Conservation (phyloP, 1,139 yeast genomes). For the Williopsis jadinii region DNA sequence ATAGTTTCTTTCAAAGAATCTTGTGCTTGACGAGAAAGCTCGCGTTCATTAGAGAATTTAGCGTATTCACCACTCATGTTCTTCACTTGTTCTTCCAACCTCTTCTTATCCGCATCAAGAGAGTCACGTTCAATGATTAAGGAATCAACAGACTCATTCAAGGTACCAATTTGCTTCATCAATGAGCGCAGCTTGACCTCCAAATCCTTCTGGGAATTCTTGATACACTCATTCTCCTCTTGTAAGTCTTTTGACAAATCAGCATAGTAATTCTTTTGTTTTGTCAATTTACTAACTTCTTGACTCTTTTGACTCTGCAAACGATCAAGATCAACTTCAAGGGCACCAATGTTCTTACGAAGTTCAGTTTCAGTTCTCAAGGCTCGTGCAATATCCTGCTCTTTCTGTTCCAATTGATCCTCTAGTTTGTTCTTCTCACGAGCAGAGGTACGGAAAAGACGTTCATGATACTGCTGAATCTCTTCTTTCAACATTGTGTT, state of each 20-base stretch:
- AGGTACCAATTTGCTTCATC: constrained; percentile 42
- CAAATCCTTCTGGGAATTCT: constrained; percentile 35
- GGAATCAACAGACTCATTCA: constrained; percentile 47
- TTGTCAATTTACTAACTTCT: constrained; percentile 43
- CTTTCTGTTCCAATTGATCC: constrained; percentile 52
- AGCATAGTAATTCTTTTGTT: constrained; percentile 45
- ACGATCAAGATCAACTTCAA: constrained; percentile 57
- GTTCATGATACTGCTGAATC: constrained; percentile 43
- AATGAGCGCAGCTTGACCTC: constrained; percentile 37
- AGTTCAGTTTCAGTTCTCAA: constrained; percentile 59
- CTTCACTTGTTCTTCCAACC: constrained; percentile 40
- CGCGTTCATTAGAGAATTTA: constrained; percentile 37
- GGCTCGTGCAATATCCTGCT: constrained; percentile 48
- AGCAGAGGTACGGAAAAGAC: constrained; percentile 34
- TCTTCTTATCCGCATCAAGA: constrained; percentile 40
- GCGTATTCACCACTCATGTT: constrained; percentile 39
- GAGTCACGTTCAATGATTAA: constrained; percentile 43
- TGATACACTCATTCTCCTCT: constrained; percentile 40
- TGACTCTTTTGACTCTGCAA: constrained; percentile 44
- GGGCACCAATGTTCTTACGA: constrained; percentile 55
- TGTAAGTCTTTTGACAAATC: constrained; percentile 37
- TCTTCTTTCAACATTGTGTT: constrained; percentile 41
- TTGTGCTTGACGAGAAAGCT: constrained; percentile 29
- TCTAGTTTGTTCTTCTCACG: constrained; percentile 35
- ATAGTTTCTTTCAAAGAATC: constrained; percentile 26